Base-by-base conservation (phyloP, 2,329 filamentous ascomycete species). In the Trichoderma endophyticum region DNA sequence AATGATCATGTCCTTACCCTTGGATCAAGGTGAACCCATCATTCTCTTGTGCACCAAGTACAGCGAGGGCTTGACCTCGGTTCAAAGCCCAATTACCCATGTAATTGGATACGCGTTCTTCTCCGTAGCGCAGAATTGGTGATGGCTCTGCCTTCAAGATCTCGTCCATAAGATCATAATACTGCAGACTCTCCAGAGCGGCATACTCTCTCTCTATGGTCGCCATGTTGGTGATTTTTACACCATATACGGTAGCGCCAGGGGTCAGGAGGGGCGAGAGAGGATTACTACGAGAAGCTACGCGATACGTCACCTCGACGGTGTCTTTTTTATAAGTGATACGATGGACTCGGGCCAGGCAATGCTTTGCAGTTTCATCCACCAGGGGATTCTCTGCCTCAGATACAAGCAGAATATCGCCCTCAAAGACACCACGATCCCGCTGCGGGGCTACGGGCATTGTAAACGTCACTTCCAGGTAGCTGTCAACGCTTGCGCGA, bases 11-110 rank as follows among this genome's bases (percentile, higher is more conserved):
- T 61, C 57, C 85, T 79, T 85, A 91, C 89, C 92, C 96, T 83
- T 99, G 96, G 76, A 99, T 94, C 73, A 99, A 85, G 3, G 96
- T 98, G 79, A 99, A 99, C 0, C 94, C 97, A 81, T 98, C 96
- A 76, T 99, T 99, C 77, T 97, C 95, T 71, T 95, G 89, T 14
- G 95, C 95, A 68, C 95, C 97, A 74, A 96, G 89, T 73, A 99
- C 93, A 8, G 96, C 96, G 80, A 93, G 93, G 4, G 95, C 94
- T 79, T 99, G 96, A 6, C 94, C 96, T 56, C 86, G 86, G 79
- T 99, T 99, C 71, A 99, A 88, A 26, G 89, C 88, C 82, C 97
- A 98, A 72, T 92, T 95, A 28, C 88, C 84, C 81, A 92, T 91
- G 43, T 93, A 87, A 8, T 88, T 87, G 7, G 88, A 84, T 7